Percentiles rank a stretch among this genome's conserved stretches.
phyloP scores from a whole-genome alignment of 2,329 filamentous ascomycete genomes.

The Neopestalotiopsis sp. region DNA sequence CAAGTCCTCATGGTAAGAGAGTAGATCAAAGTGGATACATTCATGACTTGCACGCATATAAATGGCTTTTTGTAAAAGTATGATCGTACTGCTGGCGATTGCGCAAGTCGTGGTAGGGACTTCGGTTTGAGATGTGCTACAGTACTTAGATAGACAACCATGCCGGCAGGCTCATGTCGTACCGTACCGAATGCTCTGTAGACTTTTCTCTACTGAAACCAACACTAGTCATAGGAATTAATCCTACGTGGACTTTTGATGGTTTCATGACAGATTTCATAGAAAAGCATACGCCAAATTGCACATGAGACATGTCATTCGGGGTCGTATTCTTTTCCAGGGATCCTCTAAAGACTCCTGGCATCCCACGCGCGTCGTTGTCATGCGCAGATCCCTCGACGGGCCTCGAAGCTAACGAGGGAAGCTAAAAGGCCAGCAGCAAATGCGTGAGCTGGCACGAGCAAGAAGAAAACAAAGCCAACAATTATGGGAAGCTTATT shows the following conservation, averaged over 20 bases:
- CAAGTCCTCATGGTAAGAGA: background rate
- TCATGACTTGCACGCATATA: background rate
- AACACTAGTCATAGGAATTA: background rate
- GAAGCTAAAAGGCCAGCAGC: background rate
- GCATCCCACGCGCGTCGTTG: constrained; percentile 4
- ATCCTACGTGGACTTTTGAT: background rate
- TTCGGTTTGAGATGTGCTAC: too few species aligned
- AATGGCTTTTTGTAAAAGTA: background rate
- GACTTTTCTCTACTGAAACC: background rate
- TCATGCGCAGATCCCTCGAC: constrained; percentile 12
- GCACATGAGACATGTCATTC: background rate
- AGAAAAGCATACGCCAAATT: too few species aligned
- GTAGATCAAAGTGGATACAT: background rate
- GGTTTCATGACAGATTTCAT: background rate
- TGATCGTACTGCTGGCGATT: background rate
- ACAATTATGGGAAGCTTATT: background rate
- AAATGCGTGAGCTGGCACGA: background rate
- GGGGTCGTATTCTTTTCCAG: too few species aligned
- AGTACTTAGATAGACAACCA: too few species aligned
- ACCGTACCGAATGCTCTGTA: too few species aligned
- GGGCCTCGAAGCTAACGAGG: background rate
- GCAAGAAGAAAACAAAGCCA: background rate
- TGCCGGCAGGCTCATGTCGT: too few species aligned
- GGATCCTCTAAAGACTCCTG: too few species aligned
- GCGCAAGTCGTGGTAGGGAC: background rate